These are phyloP conservation scores for Ensete ventricosum DNA, from an alignment of 176 grass and related monocot species.

Conservation along the genomic window DNA sequence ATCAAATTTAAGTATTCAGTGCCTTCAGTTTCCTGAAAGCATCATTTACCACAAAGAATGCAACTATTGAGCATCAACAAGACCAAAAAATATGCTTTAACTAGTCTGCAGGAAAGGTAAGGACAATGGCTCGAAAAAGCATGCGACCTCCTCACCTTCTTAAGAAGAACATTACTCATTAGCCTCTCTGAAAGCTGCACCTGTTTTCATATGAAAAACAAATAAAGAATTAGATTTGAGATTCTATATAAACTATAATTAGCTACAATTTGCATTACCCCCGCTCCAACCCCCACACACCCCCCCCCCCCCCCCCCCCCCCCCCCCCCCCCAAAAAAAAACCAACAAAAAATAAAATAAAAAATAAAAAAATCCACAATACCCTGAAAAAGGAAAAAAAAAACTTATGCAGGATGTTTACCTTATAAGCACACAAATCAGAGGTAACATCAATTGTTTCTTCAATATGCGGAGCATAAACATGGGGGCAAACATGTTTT, in stretches of 20 bases:
- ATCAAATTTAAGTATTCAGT: no score
- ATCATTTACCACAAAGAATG: no score
- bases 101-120: not conserved
- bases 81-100: not conserved
- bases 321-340: not conserved
- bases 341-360: not conserved
- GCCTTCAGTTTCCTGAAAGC: no score
- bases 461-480: slow-evolving; percentile 91
- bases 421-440: slow-evolving; percentile 97
- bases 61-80: no score
- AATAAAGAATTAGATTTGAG: not conserved
- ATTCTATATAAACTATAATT: slow-evolving; percentile 4
- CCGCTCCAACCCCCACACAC: no score
- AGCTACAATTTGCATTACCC: not conserved
- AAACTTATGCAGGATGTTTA: slow-evolving; percentile 22
- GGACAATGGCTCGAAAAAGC: not conserved
- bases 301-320: no score
- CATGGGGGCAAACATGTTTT: slow-evolving; percentile 74
- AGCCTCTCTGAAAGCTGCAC: slow-evolving; percentile 94
- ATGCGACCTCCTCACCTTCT: slow-evolving; percentile 42
- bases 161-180: slow-evolving; percentile 91
- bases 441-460: slow-evolving; percentile 98
- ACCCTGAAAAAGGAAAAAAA: not conserved
- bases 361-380: not conserved
- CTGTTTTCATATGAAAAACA: slow-evolving; percentile 25